A percentile compares a stretch with the other conserved stretches of the same genome.
phyloP scores from a whole-genome alignment of 2,329 filamentous ascomycete species.

The Fusarium sp. region DNA sequence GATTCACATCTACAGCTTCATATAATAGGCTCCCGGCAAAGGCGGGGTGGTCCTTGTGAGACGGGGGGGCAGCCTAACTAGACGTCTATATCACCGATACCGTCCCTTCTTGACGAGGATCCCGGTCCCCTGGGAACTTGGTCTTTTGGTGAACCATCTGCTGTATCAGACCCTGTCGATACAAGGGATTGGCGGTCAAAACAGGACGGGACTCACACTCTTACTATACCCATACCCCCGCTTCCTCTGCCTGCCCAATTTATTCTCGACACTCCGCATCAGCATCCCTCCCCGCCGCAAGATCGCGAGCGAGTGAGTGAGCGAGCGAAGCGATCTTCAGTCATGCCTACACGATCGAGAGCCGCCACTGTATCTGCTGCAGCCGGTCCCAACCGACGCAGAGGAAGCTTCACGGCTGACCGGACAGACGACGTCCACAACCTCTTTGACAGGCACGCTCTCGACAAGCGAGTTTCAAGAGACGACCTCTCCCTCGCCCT shows the following conservation, averaged over 20 bases:
- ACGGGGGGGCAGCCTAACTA: slow-evolving; percentile 25
- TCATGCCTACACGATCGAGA: slow-evolving; percentile 42
- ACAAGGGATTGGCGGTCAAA: slow-evolving; percentile 37
- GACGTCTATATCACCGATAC: slow-evolving; percentile 20
- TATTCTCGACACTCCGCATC: slow-evolving; percentile 35
- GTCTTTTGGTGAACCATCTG: slow-evolving; percentile 41
- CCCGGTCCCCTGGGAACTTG: slow-evolving; percentile 36
- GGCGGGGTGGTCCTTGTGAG: slow-evolving; percentile 45
- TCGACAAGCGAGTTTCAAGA: slow-evolving; percentile 58
- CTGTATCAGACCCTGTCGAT: slow-evolving; percentile 46
- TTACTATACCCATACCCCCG: slow-evolving; percentile 11
- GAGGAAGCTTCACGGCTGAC: slow-evolving; percentile 40
- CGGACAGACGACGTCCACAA: slow-evolving; percentile 25
- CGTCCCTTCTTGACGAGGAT: slow-evolving; percentile 27
- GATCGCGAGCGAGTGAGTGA: slow-evolving; percentile 4
- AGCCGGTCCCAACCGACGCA: slow-evolving; percentile 37
- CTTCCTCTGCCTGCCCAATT: slow-evolving; percentile 29
- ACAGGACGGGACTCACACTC: slow-evolving; percentile 39
- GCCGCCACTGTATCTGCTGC: slow-evolving; percentile 41
- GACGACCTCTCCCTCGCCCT: slow-evolving; percentile 54
- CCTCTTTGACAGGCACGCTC: slow-evolving; percentile 31
- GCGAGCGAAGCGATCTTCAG: slow-evolving; percentile 19
- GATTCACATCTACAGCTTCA: slow-evolving; percentile 36
- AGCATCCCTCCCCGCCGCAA: slow-evolving; percentile 20
- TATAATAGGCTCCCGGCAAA: slow-evolving; percentile 40